Evolutionary conservation across 495 filamentous ascomycete species (phyloP).

Genomic region (Talaromyces stipitatus): DNA sequence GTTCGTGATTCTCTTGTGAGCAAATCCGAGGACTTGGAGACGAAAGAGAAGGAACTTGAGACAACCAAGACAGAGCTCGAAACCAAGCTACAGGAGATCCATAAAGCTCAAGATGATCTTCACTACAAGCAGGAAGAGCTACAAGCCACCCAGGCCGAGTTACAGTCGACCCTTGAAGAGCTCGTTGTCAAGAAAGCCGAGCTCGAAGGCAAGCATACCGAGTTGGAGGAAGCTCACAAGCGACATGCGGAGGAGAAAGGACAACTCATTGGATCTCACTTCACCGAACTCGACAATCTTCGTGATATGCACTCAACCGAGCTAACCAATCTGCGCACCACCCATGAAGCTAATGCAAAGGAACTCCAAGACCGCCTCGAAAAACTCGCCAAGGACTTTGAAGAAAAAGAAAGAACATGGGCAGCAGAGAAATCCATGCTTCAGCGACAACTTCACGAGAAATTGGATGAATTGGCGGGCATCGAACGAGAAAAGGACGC

Average conservation of each 20-base stretch:
- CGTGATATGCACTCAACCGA: background rate
- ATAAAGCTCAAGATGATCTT: slow-evolving; percentile 4
- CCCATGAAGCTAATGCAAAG: background rate
- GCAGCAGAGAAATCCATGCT: slow-evolving; percentile 23
- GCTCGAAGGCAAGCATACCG: background rate
- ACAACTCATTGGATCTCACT: slow-evolving; percentile 10
- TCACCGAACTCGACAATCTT: background rate
- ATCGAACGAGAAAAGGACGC: slow-evolving; percentile 42
- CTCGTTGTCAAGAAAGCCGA: background rate
- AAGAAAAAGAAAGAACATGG: slow-evolving; percentile 32
- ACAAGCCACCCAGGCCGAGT: slow-evolving; percentile 1
- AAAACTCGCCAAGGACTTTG: slow-evolving; percentile 21
- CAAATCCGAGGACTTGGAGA: slow-evolving; percentile 23
- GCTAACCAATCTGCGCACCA: background rate
- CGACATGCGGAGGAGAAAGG: slow-evolving; percentile 24
- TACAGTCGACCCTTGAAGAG: slow-evolving; percentile 7
- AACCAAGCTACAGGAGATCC: background rate
- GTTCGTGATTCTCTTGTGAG: slow-evolving; percentile 18
- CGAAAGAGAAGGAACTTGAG: slow-evolving; percentile 13
- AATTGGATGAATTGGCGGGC: slow-evolving; percentile 25
- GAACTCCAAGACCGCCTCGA: slow-evolving; percentile 4
- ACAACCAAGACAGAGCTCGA: slow-evolving; percentile 6
- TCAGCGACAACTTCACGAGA: slow-evolving; percentile 31
- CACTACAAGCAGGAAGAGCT: background rate
- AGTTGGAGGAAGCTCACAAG: slow-evolving; percentile 11